Conservation (phyloP, 306 rosid genomes). For the Heteromeles arbutifolia region DNA sequence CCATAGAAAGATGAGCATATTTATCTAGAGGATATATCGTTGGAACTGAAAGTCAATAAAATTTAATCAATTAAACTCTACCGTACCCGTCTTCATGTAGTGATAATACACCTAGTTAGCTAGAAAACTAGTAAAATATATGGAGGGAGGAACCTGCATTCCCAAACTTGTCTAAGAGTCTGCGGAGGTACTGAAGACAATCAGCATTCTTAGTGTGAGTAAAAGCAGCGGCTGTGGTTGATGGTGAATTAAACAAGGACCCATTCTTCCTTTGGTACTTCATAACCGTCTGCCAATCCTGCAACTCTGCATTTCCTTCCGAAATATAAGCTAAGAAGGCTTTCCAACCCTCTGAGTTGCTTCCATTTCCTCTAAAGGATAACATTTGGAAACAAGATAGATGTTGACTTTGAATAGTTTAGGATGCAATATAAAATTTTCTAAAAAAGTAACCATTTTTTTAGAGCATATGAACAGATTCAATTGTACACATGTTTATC, state of each 20-base stretch:
- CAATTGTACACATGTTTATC: neutral
- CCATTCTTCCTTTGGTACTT: constrained; percentile 82
- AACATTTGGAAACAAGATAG: neutral
- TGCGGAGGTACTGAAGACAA: constrained; percentile 55
- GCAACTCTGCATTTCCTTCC: constrained; percentile 54
- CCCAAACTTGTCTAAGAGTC: constrained; percentile 51
- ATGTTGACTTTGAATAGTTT: neutral
- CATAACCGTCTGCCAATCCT: constrained; percentile 54
- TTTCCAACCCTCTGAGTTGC: constrained; percentile 55
- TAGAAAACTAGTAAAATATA: neutral
- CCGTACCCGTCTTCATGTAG: neutral
- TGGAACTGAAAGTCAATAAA: constrained; percentile 48
- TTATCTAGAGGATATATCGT: constrained; percentile 63
- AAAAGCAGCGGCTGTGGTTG: constrained; percentile 76
- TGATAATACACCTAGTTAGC: neutral
- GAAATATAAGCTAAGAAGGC: constrained; percentile 75
- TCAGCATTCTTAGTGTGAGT: constrained; percentile 43
- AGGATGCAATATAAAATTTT: neutral
- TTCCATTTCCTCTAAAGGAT: constrained; percentile 31
- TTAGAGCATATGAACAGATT: neutral
- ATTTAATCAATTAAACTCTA: neutral
- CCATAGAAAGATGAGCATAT: constrained; percentile 62
- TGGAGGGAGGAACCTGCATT: constrained; percentile 47
- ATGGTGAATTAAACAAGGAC: constrained; percentile 72
- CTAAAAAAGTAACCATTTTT: neutral